Conservation (phyloP, 1,284 basidiomycete genomes). For the Takashimella tepidaria region DNA sequence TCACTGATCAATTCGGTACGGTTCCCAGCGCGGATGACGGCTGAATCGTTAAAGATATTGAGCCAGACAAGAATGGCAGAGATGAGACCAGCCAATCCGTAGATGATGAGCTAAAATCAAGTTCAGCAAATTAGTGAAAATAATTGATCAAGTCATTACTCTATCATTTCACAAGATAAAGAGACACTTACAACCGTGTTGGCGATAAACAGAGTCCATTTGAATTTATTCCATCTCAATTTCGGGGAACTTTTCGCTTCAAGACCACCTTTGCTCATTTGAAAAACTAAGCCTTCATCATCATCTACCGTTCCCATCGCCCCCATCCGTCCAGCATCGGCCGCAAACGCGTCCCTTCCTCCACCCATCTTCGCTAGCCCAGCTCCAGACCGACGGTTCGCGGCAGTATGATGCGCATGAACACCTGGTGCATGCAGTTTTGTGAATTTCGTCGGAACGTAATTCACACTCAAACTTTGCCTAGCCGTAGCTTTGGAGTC, state of each 20-base stretch:
- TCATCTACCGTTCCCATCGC: slow-evolving; percentile 57
- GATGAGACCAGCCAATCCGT: slow-evolving; percentile 56
- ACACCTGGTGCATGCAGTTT: slow-evolving; percentile 50
- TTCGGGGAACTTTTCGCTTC: slow-evolving; percentile 50
- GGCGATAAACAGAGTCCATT: slow-evolving; percentile 59
- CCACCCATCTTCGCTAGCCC: slow-evolving; percentile 57
- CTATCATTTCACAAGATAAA: no score
- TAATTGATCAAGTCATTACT: no score
- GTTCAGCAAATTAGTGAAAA: not conserved
- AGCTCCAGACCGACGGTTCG: no score
- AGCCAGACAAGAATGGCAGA: slow-evolving; percentile 61
- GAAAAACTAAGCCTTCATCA: slow-evolving; percentile 54
- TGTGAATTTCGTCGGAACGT: slow-evolving; percentile 63
- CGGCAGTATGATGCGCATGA: slow-evolving; percentile 31
- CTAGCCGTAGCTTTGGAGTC: not conserved
- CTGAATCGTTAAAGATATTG: slow-evolving; percentile 58
- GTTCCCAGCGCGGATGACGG: slow-evolving; percentile 61
- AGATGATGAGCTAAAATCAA: slow-evolving; percentile 51
- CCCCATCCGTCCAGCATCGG: slow-evolving; percentile 43
- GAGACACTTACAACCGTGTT: slow-evolving; percentile 54
- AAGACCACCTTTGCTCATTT: slow-evolving; percentile 44
- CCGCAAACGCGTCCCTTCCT: slow-evolving; percentile 58
- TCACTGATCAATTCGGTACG: slow-evolving; percentile 54
- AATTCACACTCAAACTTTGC: slow-evolving; percentile 54
- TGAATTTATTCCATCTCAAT: slow-evolving; percentile 64